A percentile compares a stretch with the other conserved stretches of the same genome.
Conservation (phyloP, 169 alveolate species). For the Blepharisma undulans region DNA sequence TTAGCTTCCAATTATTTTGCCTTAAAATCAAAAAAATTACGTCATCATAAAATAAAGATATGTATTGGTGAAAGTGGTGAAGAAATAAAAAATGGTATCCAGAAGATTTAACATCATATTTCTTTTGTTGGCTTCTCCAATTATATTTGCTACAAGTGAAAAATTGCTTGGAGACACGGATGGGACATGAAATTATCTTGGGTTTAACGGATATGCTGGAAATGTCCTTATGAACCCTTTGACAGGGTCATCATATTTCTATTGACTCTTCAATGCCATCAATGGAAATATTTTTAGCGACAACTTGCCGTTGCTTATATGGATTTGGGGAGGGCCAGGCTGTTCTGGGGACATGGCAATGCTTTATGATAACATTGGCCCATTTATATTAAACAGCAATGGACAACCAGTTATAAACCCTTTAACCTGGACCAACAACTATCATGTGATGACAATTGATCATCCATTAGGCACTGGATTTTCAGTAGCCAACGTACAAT, state of each 20-base stretch:
- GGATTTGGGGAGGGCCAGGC: slow-evolving; percentile 70
- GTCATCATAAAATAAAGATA: background rate
- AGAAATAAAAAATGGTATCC: background rate
- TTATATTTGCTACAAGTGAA: background rate
- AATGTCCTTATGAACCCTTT: background rate
- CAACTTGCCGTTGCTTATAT: slow-evolving; percentile 46
- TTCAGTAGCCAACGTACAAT: background rate
- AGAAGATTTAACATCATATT: background rate
- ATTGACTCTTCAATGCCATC: slow-evolving; percentile 34
- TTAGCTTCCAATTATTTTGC: background rate
- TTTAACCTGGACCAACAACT: slow-evolving; percentile 29
- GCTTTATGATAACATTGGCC: slow-evolving; percentile 34
- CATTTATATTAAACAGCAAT: background rate
- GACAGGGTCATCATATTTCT: slow-evolving; percentile 33
- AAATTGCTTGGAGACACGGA: slow-evolving; percentile 19
- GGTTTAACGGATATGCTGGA: slow-evolving; percentile 41
- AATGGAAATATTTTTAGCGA: slow-evolving; percentile 29
- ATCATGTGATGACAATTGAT: slow-evolving; percentile 40
- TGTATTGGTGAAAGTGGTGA: background rate
- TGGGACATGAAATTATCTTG: background rate
- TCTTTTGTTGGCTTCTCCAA: background rate
- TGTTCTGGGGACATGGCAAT: slow-evolving; percentile 53
- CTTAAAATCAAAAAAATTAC: background rate
- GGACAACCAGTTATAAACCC: background rate
- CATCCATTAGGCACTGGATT: slow-evolving; percentile 44